Conservation (phyloP, 2,329 filamentous ascomycete species). For the Diaporthe capsici region DNA sequence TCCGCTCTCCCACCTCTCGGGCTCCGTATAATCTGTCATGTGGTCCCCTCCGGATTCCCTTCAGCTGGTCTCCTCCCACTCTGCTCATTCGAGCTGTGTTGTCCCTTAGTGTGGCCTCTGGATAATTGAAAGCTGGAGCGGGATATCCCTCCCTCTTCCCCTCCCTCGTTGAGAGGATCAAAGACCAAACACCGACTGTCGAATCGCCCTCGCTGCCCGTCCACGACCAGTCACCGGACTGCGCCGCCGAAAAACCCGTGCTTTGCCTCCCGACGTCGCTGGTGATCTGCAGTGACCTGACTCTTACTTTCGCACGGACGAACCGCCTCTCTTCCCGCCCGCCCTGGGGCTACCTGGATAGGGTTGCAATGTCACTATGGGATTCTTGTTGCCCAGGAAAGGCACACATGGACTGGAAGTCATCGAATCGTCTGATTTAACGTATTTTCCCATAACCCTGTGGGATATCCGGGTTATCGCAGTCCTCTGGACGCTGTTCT, state of each 20-base stretch:
- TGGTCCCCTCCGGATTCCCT: conserved; percentile 2
- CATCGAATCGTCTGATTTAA: conserved; percentile 20
- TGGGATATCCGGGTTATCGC: conserved; percentile 39
- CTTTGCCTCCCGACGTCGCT: neutral
- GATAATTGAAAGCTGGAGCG: conserved; percentile 14
- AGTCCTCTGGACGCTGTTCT: conserved; percentile 39
- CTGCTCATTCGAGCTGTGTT: conserved; percentile 21
- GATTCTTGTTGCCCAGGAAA: conserved; percentile 31
- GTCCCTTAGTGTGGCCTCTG: conserved; percentile 15
- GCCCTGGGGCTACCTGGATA: conserved; percentile 7
- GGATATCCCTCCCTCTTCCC: neutral
- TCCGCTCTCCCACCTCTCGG: conserved; percentile 8
- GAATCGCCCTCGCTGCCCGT: conserved; percentile 1
- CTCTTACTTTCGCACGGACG: conserved; percentile 12
- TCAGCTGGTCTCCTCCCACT: conserved; percentile 28
- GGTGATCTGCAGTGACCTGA: conserved; percentile 28
- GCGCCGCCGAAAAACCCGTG: neutral
- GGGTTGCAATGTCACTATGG: conserved; percentile 35
- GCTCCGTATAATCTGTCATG: conserved; percentile 32
- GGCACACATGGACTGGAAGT: conserved; percentile 33
- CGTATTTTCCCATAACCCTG: conserved; percentile 37
- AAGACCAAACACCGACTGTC: conserved; percentile 27
- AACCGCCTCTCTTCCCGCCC: conserved; percentile 12
- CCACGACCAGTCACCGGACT: conserved; percentile 11
- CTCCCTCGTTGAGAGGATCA: conserved; percentile 7